phyloP scores from a whole-genome alignment of 2,329 filamentous ascomycete species.

The Colletotrichum graminicola region DNA sequence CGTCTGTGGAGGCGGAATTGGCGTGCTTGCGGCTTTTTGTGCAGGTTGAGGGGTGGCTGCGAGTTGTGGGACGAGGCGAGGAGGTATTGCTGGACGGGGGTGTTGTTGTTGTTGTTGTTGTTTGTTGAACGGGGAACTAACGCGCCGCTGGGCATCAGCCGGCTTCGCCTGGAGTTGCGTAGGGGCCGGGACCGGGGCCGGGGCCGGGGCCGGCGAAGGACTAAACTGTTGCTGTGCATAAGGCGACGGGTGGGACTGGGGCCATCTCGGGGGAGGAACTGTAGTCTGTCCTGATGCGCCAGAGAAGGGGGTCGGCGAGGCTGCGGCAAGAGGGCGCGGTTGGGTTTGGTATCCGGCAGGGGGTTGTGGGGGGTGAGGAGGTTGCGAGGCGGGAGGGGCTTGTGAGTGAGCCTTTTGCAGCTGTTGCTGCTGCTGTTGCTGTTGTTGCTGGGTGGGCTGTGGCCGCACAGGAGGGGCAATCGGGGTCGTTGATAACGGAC shows the following conservation, averaged over 20 bases:
- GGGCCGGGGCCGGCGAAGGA: conserved; percentile 43
- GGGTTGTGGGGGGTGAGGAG: conserved; percentile 50
- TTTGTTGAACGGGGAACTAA: conserved; percentile 47
- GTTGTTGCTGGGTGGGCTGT: conserved; percentile 47
- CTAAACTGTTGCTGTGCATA: conserved; percentile 45
- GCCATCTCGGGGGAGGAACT: conserved; percentile 51
- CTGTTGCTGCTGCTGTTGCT: conserved; percentile 38
- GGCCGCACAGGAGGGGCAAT: conserved; percentile 52
- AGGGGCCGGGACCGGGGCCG: background rate
- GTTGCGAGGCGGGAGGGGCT: conserved; percentile 47
- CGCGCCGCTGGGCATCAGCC: conserved; percentile 48
- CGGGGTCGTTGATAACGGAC: conserved; percentile 51
- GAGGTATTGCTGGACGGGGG: conserved; percentile 55
- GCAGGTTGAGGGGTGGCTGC: conserved; percentile 50
- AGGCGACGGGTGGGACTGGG: conserved; percentile 49
- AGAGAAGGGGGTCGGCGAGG: conserved; percentile 39
- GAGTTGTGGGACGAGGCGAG: conserved; percentile 57
- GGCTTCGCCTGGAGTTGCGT: conserved; percentile 43
- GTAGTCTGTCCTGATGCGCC: conserved; percentile 22
- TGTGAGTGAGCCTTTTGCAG: conserved; percentile 25
- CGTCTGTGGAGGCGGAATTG: conserved; percentile 51
- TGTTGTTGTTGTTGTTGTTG: conserved; percentile 52
- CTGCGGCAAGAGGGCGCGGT: conserved; percentile 39
- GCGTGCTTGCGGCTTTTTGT: conserved; percentile 50
- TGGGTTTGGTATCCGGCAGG: conserved; percentile 24